Evolutionary conservation across 2,329 filamentous ascomycete species (phyloP).

Genomic region (Pseudogymnoascus sp.): DNA sequence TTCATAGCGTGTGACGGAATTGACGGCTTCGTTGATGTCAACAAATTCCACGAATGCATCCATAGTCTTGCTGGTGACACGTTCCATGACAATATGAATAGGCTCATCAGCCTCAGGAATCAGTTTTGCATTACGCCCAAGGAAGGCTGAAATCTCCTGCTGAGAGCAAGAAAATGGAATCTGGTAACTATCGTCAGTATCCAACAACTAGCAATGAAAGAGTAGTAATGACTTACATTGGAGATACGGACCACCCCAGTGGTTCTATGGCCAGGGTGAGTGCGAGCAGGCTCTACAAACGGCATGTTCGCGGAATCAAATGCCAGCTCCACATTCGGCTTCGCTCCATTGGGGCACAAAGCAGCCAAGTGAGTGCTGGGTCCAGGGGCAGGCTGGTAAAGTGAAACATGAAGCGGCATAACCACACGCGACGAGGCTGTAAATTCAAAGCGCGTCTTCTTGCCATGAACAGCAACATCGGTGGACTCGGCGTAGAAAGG

Average conservation of each 20-base stretch:
- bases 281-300: slow-evolving; percentile 29
- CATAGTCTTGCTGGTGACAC: slow-evolving; percentile 53
- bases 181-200: slow-evolving; percentile 28
- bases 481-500: background rate
- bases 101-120: slow-evolving; percentile 46
- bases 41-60: slow-evolving; percentile 53
- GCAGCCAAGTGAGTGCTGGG: slow-evolving; percentile 6
- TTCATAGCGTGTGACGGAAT: slow-evolving; percentile 42
- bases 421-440: background rate
- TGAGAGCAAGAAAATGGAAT: slow-evolving; percentile 48
- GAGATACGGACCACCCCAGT: slow-evolving; percentile 30
- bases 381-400: background rate
- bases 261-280: slow-evolving; percentile 18
- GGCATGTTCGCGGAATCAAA: slow-evolving; percentile 25
- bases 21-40: slow-evolving; percentile 43
- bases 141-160: slow-evolving; percentile 48
- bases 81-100: slow-evolving; percentile 57
- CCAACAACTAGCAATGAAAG: slow-evolving; percentile 12
- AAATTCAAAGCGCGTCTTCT: background rate
- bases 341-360: background rate
- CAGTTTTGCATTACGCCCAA: slow-evolving; percentile 49
- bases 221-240: slow-evolving; percentile 26
- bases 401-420: background rate
- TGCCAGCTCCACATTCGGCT: slow-evolving; percentile 23
- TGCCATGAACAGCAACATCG: background rate